phyloP scores from a whole-genome alignment of 2,329 filamentous ascomycete species.

The Rutstroemia sp. region DNA sequence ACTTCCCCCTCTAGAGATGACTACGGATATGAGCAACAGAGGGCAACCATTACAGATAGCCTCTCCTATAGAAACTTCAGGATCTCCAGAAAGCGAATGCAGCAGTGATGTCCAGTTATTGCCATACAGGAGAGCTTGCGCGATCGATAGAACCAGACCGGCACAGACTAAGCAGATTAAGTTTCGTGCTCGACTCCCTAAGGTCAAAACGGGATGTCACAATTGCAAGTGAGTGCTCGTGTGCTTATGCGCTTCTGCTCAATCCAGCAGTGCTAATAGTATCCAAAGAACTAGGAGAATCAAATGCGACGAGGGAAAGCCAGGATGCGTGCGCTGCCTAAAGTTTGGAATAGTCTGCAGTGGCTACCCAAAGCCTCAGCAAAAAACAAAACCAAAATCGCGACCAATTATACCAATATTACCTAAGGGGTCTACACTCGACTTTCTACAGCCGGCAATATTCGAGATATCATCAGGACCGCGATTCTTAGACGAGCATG shows the following conservation, averaged over 20 bases:
- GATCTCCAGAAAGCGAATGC: not conserved
- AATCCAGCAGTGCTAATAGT: not conserved
- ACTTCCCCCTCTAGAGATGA: no score
- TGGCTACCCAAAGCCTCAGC: constrained; percentile 12
- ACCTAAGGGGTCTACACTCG: not conserved
- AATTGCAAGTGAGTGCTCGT: constrained; percentile 12
- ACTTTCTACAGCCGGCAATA: not conserved
- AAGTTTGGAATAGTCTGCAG: constrained; percentile 15
- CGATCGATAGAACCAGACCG: not conserved
- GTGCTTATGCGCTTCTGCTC: not conserved
- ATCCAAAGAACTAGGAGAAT: constrained; percentile 38
- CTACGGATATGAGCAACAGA: no score
- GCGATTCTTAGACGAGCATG: constrained; percentile 9
- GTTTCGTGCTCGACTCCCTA: constrained; percentile 7
- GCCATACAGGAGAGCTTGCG: not conserved
- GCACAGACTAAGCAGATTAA: not conserved
- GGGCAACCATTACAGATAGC: no score
- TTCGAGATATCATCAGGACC: not conserved
- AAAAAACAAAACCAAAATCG: not conserved
- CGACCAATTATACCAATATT: not conserved
- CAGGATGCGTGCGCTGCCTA: constrained; percentile 15
- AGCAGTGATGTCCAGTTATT: not conserved
- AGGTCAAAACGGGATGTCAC: constrained; percentile 11
- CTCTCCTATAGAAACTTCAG: no score
- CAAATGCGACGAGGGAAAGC: constrained; percentile 20